Percentiles rank a stretch among this genome's conserved stretches.
These are phyloP conservation scores for Epichloe glyceriae DNA, from an alignment of 2,329 filamentous ascomycete species.

Conservation along the genomic window DNA sequence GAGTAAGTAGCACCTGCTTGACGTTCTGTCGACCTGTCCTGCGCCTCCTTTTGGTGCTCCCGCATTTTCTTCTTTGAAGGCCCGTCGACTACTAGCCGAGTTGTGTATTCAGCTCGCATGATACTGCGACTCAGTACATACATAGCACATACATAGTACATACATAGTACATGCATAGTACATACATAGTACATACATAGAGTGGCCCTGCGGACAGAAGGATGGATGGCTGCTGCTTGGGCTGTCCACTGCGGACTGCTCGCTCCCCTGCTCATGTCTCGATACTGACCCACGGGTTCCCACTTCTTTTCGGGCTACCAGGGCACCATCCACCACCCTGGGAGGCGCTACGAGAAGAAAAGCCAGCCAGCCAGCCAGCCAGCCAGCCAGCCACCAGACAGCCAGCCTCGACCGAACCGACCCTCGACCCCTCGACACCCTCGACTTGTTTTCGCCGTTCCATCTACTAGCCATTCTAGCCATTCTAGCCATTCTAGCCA, in stretches of 20 bases:
- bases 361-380: background rate
- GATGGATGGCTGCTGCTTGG: background rate
- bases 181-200: too few species aligned
- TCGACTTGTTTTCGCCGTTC: background rate
- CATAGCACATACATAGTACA: too few species aligned
- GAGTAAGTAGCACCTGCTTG: too few species aligned
- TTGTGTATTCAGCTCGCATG: background rate
- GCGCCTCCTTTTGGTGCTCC: too few species aligned
- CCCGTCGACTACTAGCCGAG: background rate
- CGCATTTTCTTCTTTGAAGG: too few species aligned
- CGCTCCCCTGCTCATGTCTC: background rate
- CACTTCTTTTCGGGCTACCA: conserved; percentile 1
- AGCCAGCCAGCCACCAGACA: background rate
- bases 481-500: background rate
- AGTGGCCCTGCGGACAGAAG: too few species aligned
- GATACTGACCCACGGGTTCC: conserved; percentile 4
- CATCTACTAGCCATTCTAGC: too few species aligned
- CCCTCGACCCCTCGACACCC: too few species aligned
- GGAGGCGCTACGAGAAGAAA: background rate
- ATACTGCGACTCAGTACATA: background rate
- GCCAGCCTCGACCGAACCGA: background rate
- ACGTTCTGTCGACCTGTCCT: too few species aligned
- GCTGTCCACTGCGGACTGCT: background rate
- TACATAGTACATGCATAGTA: background rate
- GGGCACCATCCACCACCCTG: background rate